Evolutionary conservation across 2,329 filamentous ascomycete genomes (phyloP).

Genomic region (Xenoacremonium recifei): DNA sequence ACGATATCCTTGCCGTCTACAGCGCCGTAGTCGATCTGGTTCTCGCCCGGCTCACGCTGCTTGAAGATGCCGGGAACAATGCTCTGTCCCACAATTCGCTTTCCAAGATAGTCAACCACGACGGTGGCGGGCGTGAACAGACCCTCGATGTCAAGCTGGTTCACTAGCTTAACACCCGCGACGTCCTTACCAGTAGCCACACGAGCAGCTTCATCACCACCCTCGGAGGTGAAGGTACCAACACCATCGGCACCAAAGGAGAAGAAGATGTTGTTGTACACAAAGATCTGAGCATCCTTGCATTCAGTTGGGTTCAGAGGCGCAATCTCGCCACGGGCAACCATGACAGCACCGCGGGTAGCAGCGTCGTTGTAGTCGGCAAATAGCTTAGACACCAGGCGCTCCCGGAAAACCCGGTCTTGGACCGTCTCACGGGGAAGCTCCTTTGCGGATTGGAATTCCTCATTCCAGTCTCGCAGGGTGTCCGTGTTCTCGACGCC

Average conservation of each 20-base stretch:
- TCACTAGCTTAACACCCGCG: slow-evolving; percentile 88
- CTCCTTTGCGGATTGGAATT: slow-evolving; percentile 95
- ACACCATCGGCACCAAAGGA: slow-evolving; percentile 97
- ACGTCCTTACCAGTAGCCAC: slow-evolving; percentile 98
- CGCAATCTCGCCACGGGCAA: slow-evolving; percentile 88
- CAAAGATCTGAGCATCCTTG: slow-evolving; percentile 93
- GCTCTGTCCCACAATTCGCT: slow-evolving; percentile 94
- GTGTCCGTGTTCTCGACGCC: slow-evolving; percentile 94
- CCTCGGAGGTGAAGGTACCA: slow-evolving; percentile 93
- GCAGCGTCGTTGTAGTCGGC: slow-evolving; percentile 98
- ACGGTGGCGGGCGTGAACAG: slow-evolving; percentile 95
- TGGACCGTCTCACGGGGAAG: slow-evolving; percentile 91
- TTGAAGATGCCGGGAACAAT: slow-evolving; percentile 99
- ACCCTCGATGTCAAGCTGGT: slow-evolving; percentile 93
- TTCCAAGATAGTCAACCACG: slow-evolving; percentile 94
- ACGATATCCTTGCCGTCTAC: slow-evolving; percentile 97
- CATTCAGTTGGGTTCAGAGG: slow-evolving; percentile 93
- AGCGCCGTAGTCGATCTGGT: slow-evolving; percentile 97
- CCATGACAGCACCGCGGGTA: slow-evolving; percentile 84
- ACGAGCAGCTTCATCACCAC: slow-evolving; percentile 91
- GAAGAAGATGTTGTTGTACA: slow-evolving; percentile 99
- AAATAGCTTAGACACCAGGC: slow-evolving; percentile 91
- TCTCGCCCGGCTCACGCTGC: slow-evolving; percentile 94
- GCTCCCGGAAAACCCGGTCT: slow-evolving; percentile 92
- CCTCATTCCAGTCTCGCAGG: slow-evolving; percentile 96